Base-by-base conservation (phyloP, 1,284 basidiomycete species). In the Melampsora abietis-canadensis region DNA sequence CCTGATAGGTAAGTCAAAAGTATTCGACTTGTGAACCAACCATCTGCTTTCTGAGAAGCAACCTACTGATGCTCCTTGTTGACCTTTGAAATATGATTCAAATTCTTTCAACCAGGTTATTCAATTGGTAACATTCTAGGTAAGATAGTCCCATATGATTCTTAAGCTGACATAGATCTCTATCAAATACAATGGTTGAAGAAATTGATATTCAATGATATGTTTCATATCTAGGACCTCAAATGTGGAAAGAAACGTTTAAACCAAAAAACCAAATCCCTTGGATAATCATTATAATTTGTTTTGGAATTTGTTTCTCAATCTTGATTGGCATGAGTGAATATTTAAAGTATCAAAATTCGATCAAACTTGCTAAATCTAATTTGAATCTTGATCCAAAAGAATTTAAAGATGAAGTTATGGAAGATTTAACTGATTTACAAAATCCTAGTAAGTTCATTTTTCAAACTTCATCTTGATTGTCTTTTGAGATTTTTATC, bases 201-300 rank as follows among this genome's bases (percentile, higher is more conserved):
- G 2, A n/a, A 54, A 54, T 27, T 54, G 8, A 54, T 21, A 54
- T 27, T 8, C 3, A 34, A 34, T 51, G 48, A 51, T 61, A 4
- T 4, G 15, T 61, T 62, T 37, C 19, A n/a, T 62, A 37, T 34
- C 37, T 62, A 62, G 60, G 30, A 30, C 63, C 63, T 44, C 63
- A 40, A 24, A 40, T 65, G 31, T 65, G 63, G 63, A 40, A 65
- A 46, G 27, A 21, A 24, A 21, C n/a, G 7, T 65, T 21, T 46
- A 65, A 65, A 30, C 63, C 63, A 2, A 27, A 34, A 21, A 65
- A 65, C 27, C 31, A 46, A 37, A 37, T 65, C 8, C 63, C 63
- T 8, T 65, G 63, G 63, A 34, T 34, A 0, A 46, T 65, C 34
- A 65, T 65, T 21, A 65, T 8, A 14, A 46, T n/a, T 21, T 37